Percentiles rank a stretch among this genome's conserved stretches.
Evolutionary conservation across 2,329 filamentous ascomycete species (phyloP).

Genomic region (Lachnellula cervina): DNA sequence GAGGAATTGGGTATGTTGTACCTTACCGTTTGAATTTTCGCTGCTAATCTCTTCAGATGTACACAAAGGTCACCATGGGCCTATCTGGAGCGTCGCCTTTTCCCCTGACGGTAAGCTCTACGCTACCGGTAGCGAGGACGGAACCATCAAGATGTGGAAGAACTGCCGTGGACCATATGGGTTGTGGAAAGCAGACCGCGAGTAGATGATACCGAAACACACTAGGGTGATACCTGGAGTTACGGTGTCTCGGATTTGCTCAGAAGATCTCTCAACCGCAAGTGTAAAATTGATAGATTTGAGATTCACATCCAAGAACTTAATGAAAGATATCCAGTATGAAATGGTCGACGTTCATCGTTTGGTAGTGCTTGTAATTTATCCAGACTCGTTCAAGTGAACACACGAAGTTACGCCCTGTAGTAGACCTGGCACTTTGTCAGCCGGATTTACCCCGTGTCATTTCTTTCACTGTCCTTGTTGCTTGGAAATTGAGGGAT

Average conservation of each 20-base stretch:
- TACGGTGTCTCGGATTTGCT: constrained; percentile 2
- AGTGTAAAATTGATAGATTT: constrained; percentile 2
- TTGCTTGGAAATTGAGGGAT: too few species aligned
- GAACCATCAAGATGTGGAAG: constrained; percentile 90
- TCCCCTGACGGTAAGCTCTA: constrained; percentile 95
- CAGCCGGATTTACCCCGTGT: too few species aligned
- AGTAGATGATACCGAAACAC: constrained; percentile 6
- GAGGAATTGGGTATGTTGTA: constrained; percentile 62
- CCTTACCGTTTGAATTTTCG: neutral
- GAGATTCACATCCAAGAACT: constrained; percentile 8
- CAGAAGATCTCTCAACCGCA: neutral
- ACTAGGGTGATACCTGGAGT: constrained; percentile 8
- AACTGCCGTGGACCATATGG: constrained; percentile 63
- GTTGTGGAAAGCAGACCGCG: constrained; percentile 43
- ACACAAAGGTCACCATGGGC: constrained; percentile 94
- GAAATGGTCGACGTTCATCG: too few species aligned
- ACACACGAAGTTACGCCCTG: too few species aligned
- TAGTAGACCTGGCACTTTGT: too few species aligned
- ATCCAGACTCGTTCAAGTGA: too few species aligned
- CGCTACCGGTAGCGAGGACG: constrained; percentile 93
- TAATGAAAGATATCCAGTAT: neutral
- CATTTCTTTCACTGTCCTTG: too few species aligned
- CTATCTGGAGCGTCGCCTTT: constrained; percentile 93
- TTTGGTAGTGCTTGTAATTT: too few species aligned
- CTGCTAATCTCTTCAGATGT: constrained; percentile 54